Evolutionary conservation across 2,329 filamentous ascomycete genomes (phyloP), one percentile per base, ranked within the genome.

Genomic region (Immersiporthe knoxdaviesiana): DNA sequence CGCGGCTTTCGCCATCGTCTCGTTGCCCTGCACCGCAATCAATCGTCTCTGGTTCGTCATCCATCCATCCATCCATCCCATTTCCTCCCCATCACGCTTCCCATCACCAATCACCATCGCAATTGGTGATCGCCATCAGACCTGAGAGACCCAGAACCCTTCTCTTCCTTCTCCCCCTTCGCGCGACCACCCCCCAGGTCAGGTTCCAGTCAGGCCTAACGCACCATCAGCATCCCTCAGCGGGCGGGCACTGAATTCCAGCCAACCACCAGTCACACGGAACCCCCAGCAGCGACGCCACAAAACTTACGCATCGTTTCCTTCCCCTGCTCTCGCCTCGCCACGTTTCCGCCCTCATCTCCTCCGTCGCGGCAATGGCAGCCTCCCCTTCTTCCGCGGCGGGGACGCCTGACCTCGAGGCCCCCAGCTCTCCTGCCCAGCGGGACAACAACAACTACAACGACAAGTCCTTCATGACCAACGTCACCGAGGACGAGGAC

Each of bases 401-500:
- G 68, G 80, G 78, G 70, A 80, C 81, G 73, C 85, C 83, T 62
- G 84, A 85, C 67, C 74, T 79, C 44, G 84, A 85, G 68, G 76
- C 77, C 0, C 79, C 80, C 30, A 85, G 83, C 74, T 86, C 84
- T 11, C 84, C 84, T 30, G 77, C 73, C 32, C 78, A 77, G 41
- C 73, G 73, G 2, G 11, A 12, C 62, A 41, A 27, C 47, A 63
- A 50, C n/a, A 39, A 62, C 39, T 41, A 68, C 67, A 47, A 59
- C 66, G 82, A 83, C 72, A 84, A 84, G 74, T 85, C 83, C 3
- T 84, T 84, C 70, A 77, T 80, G 72, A 83, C 83, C 32, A 81
- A 80, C 75, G 79, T 77, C 69, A 81, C 81, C 67, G 84, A 85
- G 63, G 84, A 85, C 71, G 84, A 85, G 47, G 83, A 84, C 72